A percentile compares a stretch with the other conserved stretches of the same genome.
These are phyloP conservation scores for Trichosporon sp. DNA, from an alignment of 1,284 basidiomycete species.

Conservation along the genomic window DNA sequence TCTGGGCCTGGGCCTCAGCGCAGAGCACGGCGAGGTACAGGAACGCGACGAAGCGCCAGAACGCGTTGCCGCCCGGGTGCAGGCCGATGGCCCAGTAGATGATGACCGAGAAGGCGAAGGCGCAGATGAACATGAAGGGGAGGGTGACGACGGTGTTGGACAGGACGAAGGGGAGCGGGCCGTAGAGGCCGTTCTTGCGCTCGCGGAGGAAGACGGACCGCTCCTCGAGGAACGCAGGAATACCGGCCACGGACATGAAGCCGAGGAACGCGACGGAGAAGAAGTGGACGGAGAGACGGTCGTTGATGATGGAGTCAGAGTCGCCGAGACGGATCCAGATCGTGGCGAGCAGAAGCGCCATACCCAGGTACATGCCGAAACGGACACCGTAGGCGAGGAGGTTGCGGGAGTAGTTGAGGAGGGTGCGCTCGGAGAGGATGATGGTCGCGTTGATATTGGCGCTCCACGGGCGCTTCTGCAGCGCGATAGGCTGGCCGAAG, in stretches of 20 bases:
- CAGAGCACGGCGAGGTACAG: conserved; percentile 59
- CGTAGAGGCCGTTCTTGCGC: conserved; percentile 35
- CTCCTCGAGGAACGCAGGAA: conserved; percentile 48
- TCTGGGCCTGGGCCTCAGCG: conserved; percentile 57
- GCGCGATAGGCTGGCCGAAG: background rate
- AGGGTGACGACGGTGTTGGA: conserved; percentile 43
- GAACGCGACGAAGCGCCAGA: conserved; percentile 58
- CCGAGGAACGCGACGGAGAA: conserved; percentile 60
- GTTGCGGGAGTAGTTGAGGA: conserved; percentile 39
- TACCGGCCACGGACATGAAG: conserved; percentile 53
- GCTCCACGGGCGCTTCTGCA: background rate
- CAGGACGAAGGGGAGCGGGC: conserved; percentile 33
- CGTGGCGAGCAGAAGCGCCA: conserved; percentile 58
- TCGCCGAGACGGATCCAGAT: conserved; percentile 58
- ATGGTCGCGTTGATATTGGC: conserved; percentile 7
- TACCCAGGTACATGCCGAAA: conserved; percentile 59
- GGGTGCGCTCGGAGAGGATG: conserved; percentile 18
- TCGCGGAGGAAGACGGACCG: conserved; percentile 48
- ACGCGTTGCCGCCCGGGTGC: conserved; percentile 34
- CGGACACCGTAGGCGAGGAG: conserved; percentile 62
- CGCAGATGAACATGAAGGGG: conserved; percentile 47
- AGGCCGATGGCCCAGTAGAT: conserved; percentile 28
- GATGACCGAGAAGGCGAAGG: conserved; percentile 32
- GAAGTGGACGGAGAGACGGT: conserved; percentile 50
- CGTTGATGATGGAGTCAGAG: conserved; percentile 44